A percentile compares a stretch with the other conserved stretches of the same genome.
Evolutionary conservation across 129 eudicot genomes (phyloP).

Genomic region (Escallonia rubra): DNA sequence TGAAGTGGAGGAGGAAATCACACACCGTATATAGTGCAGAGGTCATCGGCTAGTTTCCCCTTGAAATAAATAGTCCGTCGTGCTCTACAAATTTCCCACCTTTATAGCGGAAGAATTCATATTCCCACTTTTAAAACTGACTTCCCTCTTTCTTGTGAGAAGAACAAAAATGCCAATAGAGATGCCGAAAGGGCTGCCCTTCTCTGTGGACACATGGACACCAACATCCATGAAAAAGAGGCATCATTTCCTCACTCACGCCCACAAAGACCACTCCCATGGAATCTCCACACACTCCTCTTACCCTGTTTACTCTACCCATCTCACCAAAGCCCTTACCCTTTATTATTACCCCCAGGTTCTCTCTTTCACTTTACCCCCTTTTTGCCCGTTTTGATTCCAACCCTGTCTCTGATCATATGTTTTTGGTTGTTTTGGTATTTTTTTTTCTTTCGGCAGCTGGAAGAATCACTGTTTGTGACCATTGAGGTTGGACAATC

Average conservation of each 20-base stretch:
- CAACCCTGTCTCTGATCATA: background rate
- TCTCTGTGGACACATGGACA: constrained; percentile 85
- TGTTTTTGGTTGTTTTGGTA: background rate
- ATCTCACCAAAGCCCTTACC: constrained; percentile 53
- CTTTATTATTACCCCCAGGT: constrained; percentile 58
- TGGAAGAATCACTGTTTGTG: constrained; percentile 62
- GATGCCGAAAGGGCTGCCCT: constrained; percentile 80
- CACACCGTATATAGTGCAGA: too few relatives aligned
- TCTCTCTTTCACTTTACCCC: background rate
- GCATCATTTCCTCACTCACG: constrained; percentile 79
- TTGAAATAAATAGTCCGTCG: background rate
- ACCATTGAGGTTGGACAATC: constrained; percentile 64
- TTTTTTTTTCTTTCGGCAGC: constrained; percentile 34
- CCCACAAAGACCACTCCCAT: constrained; percentile 86
- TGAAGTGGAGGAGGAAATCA: too few relatives aligned
- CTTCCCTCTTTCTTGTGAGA: background rate
- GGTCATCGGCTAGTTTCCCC: too few relatives aligned
- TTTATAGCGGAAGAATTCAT: background rate
- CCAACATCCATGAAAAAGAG: constrained; percentile 46
- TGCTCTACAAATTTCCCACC: constrained; percentile 1
- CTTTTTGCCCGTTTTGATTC: background rate
- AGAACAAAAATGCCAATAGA: constrained; percentile 63
- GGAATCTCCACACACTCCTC: constrained; percentile 57
- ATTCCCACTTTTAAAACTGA: background rate
- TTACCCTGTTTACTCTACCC: constrained; percentile 62